Evolutionary conservation across 129 eudicot genomes (phyloP).

Genomic region (Chrysanthemum lavandulifolium): DNA sequence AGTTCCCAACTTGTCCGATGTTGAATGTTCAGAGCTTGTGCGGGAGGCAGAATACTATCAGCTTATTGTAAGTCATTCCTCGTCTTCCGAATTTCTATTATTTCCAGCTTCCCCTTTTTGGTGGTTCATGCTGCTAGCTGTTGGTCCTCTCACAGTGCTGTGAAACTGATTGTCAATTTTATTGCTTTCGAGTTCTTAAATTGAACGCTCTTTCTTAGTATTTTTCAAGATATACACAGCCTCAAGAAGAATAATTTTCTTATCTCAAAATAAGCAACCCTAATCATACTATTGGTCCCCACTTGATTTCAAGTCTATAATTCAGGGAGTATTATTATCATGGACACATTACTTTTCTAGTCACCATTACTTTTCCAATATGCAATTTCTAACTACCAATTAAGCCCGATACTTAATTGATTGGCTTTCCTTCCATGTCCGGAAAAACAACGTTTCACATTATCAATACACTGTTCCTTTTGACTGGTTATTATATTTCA

Average conservation of each 20-base stretch:
- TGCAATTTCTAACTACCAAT: neutral
- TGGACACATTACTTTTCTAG: neutral
- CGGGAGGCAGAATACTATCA: constrained; percentile 93
- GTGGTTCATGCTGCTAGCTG: neutral
- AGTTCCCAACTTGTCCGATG: constrained; percentile 57
- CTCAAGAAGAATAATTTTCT: too few species aligned
- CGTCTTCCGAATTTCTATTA: neutral
- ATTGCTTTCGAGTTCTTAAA: too few species aligned
- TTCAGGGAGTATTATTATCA: neutral
- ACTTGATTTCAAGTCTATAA: too few species aligned
- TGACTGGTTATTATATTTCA: constrained; percentile 14
- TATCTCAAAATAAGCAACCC: too few species aligned
- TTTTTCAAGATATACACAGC: too few species aligned
- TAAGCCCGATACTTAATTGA: neutral
- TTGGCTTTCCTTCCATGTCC: constrained; percentile 1
- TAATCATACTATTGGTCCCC: too few species aligned
- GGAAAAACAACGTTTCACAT: neutral
- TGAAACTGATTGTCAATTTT: too few species aligned
- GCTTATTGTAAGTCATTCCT: constrained; percentile 61
- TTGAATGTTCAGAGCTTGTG: constrained; percentile 74
- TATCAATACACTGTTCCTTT: neutral
- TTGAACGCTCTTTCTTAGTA: too few species aligned
- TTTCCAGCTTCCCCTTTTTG: neutral
- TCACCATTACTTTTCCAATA: neutral
- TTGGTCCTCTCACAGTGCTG: too few species aligned